Conservation (phyloP, 768 basidiomycete species). For the Collybia sordida region DNA sequence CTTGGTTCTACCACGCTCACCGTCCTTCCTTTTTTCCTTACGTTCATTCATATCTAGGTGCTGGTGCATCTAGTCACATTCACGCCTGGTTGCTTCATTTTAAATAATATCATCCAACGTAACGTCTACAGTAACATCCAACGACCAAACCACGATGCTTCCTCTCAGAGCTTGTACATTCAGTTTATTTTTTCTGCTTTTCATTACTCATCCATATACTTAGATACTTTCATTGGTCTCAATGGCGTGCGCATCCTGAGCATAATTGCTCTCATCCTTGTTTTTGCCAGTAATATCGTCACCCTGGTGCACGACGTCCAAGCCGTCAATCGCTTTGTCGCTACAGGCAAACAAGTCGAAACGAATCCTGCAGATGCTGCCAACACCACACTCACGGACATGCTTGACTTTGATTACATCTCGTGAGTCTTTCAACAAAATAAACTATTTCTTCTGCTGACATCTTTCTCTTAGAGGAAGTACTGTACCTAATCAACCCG, state of each 20-base stretch:
- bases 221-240: conserved; percentile 72
- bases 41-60: conserved; percentile 17
- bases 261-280: conserved; percentile 75
- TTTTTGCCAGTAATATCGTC: conserved; percentile 78
- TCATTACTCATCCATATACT: not conserved
- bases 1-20: conserved; percentile 1
- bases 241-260: conserved; percentile 78
- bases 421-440: conserved; percentile 41
- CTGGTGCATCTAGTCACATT: conserved; percentile 17
- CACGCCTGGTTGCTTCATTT: conserved; percentile 14
- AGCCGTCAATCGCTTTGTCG: conserved; percentile 68
- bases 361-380: conserved; percentile 19
- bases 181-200: not conserved
- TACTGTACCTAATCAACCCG: conserved; percentile 89
- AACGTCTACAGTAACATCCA: not conserved
- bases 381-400: conserved; percentile 23
- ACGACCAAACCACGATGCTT: conserved; percentile 12
- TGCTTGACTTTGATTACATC: conserved; percentile 74
- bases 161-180: conserved; percentile 23
- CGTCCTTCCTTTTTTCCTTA: conserved; percentile 10
- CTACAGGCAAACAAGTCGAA: conserved; percentile 25
- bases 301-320: conserved; percentile 71
- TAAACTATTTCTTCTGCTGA: no score
- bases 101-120: not conserved
- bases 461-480: conserved; percentile 44